Percentiles rank a stretch among this genome's conserved stretches.
These are phyloP conservation scores for Wakefieldia striispora DNA, from an alignment of 768 basidiomycete genomes.

Conservation along the genomic window DNA sequence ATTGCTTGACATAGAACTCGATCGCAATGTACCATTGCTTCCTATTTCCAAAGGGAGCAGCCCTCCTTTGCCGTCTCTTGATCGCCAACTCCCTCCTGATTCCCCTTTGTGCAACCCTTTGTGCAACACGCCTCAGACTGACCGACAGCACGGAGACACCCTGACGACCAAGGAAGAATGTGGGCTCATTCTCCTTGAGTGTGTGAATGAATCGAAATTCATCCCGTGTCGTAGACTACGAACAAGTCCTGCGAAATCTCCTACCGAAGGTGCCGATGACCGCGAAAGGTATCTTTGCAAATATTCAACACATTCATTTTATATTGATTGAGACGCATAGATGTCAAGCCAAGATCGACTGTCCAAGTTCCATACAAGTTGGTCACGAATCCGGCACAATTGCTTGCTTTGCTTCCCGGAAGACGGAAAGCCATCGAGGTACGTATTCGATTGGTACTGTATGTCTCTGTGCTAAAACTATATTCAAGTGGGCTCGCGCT, in stretches of 20 bases:
- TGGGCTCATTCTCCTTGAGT: conserved; percentile 6
- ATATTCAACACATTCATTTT: background rate
- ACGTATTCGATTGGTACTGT: conserved; percentile 8
- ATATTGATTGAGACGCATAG: conserved; percentile 21
- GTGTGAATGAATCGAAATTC: background rate
- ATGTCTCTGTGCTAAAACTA: background rate
- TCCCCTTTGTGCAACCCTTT: too few relatives aligned
- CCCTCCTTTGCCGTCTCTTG: conserved; percentile 27
- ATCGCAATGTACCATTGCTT: conserved; percentile 41
- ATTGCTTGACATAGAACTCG: conserved; percentile 48
- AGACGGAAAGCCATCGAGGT: conserved; percentile 51
- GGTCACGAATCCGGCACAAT: conserved; percentile 33
- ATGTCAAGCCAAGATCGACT: conserved; percentile 33
- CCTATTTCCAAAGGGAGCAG: conserved; percentile 23
- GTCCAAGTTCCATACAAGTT: conserved; percentile 39
- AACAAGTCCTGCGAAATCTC: conserved; percentile 32
- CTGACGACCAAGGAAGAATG: conserved; percentile 14
- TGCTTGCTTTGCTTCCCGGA: conserved; percentile 38
- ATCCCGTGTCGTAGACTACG: conserved; percentile 29
- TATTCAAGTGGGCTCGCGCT: conserved; percentile 43
- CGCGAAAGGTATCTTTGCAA: conserved; percentile 33
- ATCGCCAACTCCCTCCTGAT: conserved; percentile 14
- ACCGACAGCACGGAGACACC: background rate
- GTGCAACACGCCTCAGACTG: too few relatives aligned
- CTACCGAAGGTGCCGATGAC: conserved; percentile 45